phyloP scores from a whole-genome alignment of 805 yeast species.

The Kurtzmaniella cleridarum region DNA sequence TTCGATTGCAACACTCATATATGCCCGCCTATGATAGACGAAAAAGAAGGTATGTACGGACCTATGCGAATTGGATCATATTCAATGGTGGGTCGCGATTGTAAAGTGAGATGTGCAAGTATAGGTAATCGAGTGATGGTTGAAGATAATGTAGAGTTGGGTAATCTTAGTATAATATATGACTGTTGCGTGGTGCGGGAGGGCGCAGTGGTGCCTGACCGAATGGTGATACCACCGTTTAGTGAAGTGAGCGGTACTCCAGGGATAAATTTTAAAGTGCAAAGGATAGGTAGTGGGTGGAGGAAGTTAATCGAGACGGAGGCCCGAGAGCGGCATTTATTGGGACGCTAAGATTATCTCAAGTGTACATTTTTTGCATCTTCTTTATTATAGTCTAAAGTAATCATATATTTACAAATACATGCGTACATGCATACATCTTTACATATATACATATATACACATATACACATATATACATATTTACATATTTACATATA shows the following conservation, averaged over 20 bases:
- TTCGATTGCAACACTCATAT: slow-evolving; percentile 25
- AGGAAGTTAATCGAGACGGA: slow-evolving; percentile 32
- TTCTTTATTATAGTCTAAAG: no score
- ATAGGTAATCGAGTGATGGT: slow-evolving; percentile 48
- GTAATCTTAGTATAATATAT: slow-evolving; percentile 34
- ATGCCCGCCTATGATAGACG: slow-evolving; percentile 20
- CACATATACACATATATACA: no score
- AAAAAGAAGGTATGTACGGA: slow-evolving; percentile 9
- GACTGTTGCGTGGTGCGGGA: slow-evolving; percentile 48
- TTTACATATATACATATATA: no score
- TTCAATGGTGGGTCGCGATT: slow-evolving; percentile 32
- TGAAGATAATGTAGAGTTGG: slow-evolving; percentile 36
- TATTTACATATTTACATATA: no score
- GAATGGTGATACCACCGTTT: slow-evolving; percentile 47
- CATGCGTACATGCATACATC: no score
- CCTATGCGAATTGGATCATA: slow-evolving; percentile 44
- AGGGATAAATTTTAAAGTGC: slow-evolving; percentile 24
- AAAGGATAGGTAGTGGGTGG: slow-evolving; percentile 23
- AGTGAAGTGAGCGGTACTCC: slow-evolving; percentile 40
- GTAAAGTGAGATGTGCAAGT: slow-evolving; percentile 28
- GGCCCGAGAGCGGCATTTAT: slow-evolving; percentile 22
- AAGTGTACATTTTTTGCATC: no score
- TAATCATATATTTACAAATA: no score
- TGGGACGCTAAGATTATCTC: no score
- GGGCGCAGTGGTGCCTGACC: slow-evolving; percentile 37